Conservation (phyloP, 768 basidiomycete genomes). For the Dentipellis fragilis region DNA sequence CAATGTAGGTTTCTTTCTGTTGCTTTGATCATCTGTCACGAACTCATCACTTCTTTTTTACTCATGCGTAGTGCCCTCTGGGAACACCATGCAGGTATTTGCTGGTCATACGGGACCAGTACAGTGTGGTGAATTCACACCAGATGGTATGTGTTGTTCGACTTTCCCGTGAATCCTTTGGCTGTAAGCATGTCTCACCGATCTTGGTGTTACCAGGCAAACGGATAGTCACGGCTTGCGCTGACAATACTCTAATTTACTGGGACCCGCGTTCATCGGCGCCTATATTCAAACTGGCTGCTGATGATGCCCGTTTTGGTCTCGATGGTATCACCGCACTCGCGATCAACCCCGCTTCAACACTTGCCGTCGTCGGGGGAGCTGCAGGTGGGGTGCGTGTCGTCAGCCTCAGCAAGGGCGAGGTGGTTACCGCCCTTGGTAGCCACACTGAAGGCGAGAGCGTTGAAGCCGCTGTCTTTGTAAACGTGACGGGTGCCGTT, state of each 20-base stretch:
- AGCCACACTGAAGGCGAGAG: conserved; percentile 85
- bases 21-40: background rate
- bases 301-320: conserved; percentile 63
- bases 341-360: conserved; percentile 77
- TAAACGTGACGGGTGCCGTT: conserved; percentile 58
- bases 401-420: conserved; percentile 79
- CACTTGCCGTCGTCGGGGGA: conserved; percentile 87
- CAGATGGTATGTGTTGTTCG: conserved; percentile 49
- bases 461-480: conserved; percentile 77
- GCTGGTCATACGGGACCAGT: conserved; percentile 81
- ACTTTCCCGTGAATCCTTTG: background rate
- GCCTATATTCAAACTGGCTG: conserved; percentile 73
- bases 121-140: conserved; percentile 84
- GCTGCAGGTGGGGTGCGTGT: conserved; percentile 78
- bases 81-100: conserved; percentile 93
- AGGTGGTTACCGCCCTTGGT: conserved; percentile 64
- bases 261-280: conserved; percentile 84
- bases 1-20: conserved; percentile 52
- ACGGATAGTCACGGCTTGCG: conserved; percentile 79
- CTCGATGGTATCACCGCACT: conserved; percentile 81
- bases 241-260: conserved; percentile 70
- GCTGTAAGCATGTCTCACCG: background rate
- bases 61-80: conserved; percentile 67
- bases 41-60: background rate
- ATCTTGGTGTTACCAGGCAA: conserved; percentile 44